Evolutionary conservation across 2,329 filamentous ascomycete genomes (phyloP).

Genomic region (Epichloe scottii): DNA sequence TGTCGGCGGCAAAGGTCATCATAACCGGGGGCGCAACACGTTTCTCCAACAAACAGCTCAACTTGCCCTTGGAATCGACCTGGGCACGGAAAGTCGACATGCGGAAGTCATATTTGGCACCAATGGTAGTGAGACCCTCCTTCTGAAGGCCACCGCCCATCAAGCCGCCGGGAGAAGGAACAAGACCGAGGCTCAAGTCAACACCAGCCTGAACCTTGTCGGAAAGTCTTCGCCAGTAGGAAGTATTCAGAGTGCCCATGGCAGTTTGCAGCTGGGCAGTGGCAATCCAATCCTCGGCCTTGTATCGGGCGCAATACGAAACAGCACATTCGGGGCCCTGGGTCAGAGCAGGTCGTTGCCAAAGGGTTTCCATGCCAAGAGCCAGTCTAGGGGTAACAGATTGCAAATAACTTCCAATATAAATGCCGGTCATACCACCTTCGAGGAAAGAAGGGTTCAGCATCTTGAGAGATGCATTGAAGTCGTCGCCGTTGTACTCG

Average conservation of each 20-base stretch:
- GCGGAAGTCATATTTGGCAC: constrained; percentile 96
- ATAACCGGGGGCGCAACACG: constrained; percentile 83
- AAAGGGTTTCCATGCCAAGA: constrained; percentile 83
- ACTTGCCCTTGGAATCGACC: constrained; percentile 87
- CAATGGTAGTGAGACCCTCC: constrained; percentile 82
- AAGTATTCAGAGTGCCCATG: constrained; percentile 76
- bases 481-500: constrained; percentile 88
- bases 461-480: constrained; percentile 84
- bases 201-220: constrained; percentile 95
- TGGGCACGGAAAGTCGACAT: constrained; percentile 92
- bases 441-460: constrained; percentile 92
- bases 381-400: constrained; percentile 78
- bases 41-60: constrained; percentile 90
- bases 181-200: constrained; percentile 81
- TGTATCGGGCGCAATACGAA: constrained; percentile 87
- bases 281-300: constrained; percentile 82
- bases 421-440: constrained; percentile 86
- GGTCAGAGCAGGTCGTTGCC: constrained; percentile 75
- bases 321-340: constrained; percentile 83
- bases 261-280: constrained; percentile 74
- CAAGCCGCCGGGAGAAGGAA: constrained; percentile 49
- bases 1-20: constrained; percentile 90
- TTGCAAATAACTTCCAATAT: constrained; percentile 91
- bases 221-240: constrained; percentile 86
- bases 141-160: constrained; percentile 68